Evolutionary conservation across 208 protist genomes (phyloP).

Genomic region (Crithidia thermophila): DNA sequence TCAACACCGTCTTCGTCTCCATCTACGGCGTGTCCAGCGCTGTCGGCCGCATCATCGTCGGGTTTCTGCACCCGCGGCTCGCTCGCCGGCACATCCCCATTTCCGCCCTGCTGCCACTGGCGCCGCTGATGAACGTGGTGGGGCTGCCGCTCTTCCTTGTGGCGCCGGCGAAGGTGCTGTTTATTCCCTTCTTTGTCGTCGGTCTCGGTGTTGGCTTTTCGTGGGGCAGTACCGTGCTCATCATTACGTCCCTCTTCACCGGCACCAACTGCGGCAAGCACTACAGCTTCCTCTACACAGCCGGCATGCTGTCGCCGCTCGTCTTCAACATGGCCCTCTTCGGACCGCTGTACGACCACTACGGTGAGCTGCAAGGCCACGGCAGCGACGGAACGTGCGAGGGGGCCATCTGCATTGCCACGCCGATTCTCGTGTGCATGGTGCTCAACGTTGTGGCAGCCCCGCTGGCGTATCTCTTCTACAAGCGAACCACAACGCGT

Average conservation of each 20-base stretch:
- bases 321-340: conserved; percentile 84
- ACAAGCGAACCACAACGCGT: conserved; percentile 28
- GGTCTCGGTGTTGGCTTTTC: conserved; percentile 77
- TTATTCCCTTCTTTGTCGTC: conserved; percentile 74
- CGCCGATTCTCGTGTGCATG: conserved; percentile 55
- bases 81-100: conserved; percentile 42
- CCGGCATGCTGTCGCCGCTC: conserved; percentile 78
- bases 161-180: conserved; percentile 33
- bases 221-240: conserved; percentile 78
- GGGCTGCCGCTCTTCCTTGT: conserved; percentile 67
- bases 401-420: conserved; percentile 57
- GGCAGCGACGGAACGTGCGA: conserved; percentile 40
- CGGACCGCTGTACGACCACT: conserved; percentile 72
- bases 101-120: conserved; percentile 43
- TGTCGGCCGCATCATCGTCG: conserved; percentile 74
- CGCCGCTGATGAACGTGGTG: conserved; percentile 67
- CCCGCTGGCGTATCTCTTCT: conserved; percentile 45
- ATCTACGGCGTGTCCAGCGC: conserved; percentile 82
- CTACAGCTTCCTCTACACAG: conserved; percentile 84
- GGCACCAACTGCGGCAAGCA: conserved; percentile 75
- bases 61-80: conserved; percentile 49
- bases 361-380: conserved; percentile 43
- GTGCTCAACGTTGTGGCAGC: conserved; percentile 55
- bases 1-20: conserved; percentile 80
- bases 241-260: conserved; percentile 69